Evolutionary conservation across 139 green algal species (phyloP).

Genomic region (Micractinium conductrix): DNA sequence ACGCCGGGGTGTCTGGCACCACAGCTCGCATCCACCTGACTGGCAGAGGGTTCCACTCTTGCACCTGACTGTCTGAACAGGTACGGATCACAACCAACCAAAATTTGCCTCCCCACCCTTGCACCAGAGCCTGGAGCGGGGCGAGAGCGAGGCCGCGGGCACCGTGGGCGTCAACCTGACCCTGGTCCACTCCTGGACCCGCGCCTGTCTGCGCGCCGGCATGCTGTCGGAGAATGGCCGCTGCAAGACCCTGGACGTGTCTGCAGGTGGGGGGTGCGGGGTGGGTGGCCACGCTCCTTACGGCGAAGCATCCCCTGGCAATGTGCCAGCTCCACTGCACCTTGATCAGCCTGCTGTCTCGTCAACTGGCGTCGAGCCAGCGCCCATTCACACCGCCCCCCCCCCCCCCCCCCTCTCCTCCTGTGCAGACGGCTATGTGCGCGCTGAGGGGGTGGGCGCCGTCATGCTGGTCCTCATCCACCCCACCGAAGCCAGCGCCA

Average conservation of each 20-base stretch:
- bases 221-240: slow-evolving; percentile 79
- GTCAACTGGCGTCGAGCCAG: too few relatives aligned
- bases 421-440: slow-evolving; percentile 81
- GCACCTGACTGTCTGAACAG: too few relatives aligned
- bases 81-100: too few relatives aligned
- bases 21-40: too few relatives aligned
- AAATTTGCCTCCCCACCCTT: background rate
- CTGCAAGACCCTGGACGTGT: slow-evolving; percentile 90
- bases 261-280: slow-evolving; percentile 46
- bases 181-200: slow-evolving; percentile 72
- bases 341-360: too few relatives aligned
- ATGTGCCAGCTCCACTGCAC: too few relatives aligned
- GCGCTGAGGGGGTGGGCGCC: slow-evolving; percentile 63
- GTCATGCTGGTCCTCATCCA: slow-evolving; percentile 24
- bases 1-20: too few relatives aligned
- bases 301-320: too few relatives aligned
- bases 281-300: background rate
- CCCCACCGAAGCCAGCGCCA: background rate
- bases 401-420: background rate
- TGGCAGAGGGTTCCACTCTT: too few relatives aligned
- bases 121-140: slow-evolving; percentile 30
- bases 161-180: slow-evolving; percentile 81
- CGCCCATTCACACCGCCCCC: too few relatives aligned
- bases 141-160: slow-evolving; percentile 52
- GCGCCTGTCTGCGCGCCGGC: slow-evolving; percentile 53